Conservation (phyloP, 108 stramenopile species). For the Schizochytrium sp. region DNA sequence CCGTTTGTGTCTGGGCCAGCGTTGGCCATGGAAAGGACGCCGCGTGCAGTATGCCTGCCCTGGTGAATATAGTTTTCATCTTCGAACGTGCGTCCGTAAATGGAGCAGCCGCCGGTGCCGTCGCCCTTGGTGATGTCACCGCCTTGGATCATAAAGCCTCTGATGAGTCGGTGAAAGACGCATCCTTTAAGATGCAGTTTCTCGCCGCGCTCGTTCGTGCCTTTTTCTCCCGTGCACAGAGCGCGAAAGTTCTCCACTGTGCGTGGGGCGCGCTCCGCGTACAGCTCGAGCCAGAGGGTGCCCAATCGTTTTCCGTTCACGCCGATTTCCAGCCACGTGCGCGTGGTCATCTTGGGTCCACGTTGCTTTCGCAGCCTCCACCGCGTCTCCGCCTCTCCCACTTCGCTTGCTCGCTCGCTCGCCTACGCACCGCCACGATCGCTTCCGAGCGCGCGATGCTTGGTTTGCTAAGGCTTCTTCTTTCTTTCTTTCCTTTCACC, state of each 20-base stretch:
- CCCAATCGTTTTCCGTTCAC: slow-evolving; percentile 55
- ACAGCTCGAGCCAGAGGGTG: slow-evolving; percentile 76
- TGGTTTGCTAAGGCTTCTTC: too few species aligned
- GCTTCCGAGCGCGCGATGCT: too few species aligned
- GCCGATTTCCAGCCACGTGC: slow-evolving; percentile 32
- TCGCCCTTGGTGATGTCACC: slow-evolving; percentile 80
- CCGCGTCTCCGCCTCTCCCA: too few species aligned
- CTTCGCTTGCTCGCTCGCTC: too few species aligned
- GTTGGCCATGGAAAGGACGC: slow-evolving; percentile 53
- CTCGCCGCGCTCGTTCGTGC: slow-evolving; percentile 61
- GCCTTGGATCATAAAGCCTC: slow-evolving; percentile 78
- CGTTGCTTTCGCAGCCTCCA: too few species aligned
- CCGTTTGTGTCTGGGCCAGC: slow-evolving; percentile 43
- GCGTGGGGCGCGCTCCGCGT: slow-evolving; percentile 76
- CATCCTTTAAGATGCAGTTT: slow-evolving; percentile 76
- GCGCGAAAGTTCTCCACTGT: slow-evolving; percentile 79
- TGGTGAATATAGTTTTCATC: slow-evolving; percentile 61
- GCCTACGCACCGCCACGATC: too few species aligned
- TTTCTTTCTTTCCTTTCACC: too few species aligned
- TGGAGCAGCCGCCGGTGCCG: slow-evolving; percentile 55
- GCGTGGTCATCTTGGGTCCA: background rate
- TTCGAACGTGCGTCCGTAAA: slow-evolving; percentile 58
- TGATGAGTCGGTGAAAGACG: slow-evolving; percentile 88
- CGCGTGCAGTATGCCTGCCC: slow-evolving; percentile 57
- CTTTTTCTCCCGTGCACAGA: slow-evolving; percentile 72